Base-by-base conservation (phyloP, 352 stramenopile genomes). In the Phytophthora cactorum region DNA sequence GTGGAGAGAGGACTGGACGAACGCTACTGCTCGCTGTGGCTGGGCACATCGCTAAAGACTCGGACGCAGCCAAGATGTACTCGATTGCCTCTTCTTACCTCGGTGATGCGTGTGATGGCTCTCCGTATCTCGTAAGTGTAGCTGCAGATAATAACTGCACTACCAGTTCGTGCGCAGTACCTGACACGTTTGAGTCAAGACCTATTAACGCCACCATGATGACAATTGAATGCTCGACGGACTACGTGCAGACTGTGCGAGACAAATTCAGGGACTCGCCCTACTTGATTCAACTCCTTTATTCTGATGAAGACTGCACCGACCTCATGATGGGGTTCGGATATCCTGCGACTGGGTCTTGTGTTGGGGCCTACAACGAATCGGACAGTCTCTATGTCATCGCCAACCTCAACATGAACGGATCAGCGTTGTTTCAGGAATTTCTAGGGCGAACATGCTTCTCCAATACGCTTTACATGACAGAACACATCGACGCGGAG, bases 341-440 rank as follows among this genome's bases (percentile, higher is more conserved):
- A 3, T 66, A 60, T 22, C 55, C 56, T 5, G 63, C 63, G 7
- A 56, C 49, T 4, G 63, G 46, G 2, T 50, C 47, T 2, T 70
- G 63, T 27, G 38, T 59, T 8, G 63, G 63, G 5, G 63, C 38
- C 3, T 70, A 70, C 49, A 70, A 66, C 39, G 63, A 66, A 29
- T 53, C 46, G 4, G 47, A 55, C 8, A 65, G 50, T 27, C 5
- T 52, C 10, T 64, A 57, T n/a, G 49, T 55, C n/a, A 51, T 56
- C 5, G 63, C 47, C 6, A 56, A 32, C 2, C 49, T 70, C 7
- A 29, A 71, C 28, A 28, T 46, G 1, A 52, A 71, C 22, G 56
- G 56, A 22, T 71, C 49, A 22, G 63, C 63, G 2, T 66, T 31
- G 5, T 34, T 67, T 12, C 29, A 66, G 39, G 14, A 53, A 34